Evolutionary conservation across 768 basidiomycete species (phyloP), one percentile per base, ranked within the genome.

Genomic region (Peribolospora baueri): DNA sequence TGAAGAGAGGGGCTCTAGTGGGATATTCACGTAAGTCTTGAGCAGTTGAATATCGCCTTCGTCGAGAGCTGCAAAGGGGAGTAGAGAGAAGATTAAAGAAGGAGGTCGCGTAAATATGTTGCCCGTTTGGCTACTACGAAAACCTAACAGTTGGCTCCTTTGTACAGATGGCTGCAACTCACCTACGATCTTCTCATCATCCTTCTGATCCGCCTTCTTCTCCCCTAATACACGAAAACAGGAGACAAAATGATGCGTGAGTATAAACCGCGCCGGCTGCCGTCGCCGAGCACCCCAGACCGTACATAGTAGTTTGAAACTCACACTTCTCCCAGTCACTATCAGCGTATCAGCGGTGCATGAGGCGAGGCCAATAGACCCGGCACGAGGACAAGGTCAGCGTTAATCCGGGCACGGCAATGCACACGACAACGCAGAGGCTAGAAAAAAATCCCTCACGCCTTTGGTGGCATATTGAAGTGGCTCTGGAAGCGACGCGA

Each of bases 301-400:
- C 8, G 8, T 2, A 14, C 14, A 50, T 14, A 9, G 7, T 3
- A 43, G 46, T 3, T 36, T 36, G 39, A 37, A 39, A 57, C 60
- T 68, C 76, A 91, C 90, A 95, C 70, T 95, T 97, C 70, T 98
- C 91, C 91, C 91, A 97, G 69, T 98, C 84, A 62, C 90, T 25
- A 25, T 25, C 25, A 25, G 25, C 25, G 25, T 25, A 25, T 25
- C 25, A 25, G 25, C 25, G 25, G 25, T 25, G 25, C 25, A 25
- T 95, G 64, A 13, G 53, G 56, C 25, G 55, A 11, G 57, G 6
- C 5, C 55, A 54, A 63, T 10, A 66, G 60, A 42, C 42, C 43
- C n/a, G 42, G 37, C n/a, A 9, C 3, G 8, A 48, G 39, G 14
- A 38, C 55, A 37, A 36, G 2, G 13, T 9, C 1, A 42, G 36